Percentiles rank a stretch among this genome's conserved stretches.
These are phyloP conservation scores for Microbotryum silenes-acaulis DNA, from an alignment of 1,284 basidiomycete species.

Conservation along the genomic window DNA sequence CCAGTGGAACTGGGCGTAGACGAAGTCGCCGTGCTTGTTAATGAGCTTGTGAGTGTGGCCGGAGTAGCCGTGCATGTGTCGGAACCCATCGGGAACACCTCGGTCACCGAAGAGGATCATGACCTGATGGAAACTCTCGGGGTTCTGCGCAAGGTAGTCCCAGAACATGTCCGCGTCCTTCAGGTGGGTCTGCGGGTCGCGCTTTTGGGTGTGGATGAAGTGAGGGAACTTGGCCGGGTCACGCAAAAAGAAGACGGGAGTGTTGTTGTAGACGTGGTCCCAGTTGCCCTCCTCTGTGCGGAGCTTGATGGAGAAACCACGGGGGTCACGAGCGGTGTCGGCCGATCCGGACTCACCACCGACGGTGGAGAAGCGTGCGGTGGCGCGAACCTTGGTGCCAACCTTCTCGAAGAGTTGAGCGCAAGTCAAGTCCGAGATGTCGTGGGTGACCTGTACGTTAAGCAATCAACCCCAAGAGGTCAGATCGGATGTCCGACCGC, in stretches of 20 bases:
- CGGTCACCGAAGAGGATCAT: constrained; percentile 80
- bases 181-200: constrained; percentile 78
- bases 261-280: constrained; percentile 59
- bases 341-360: constrained; percentile 72
- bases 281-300: constrained; percentile 80
- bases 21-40: constrained; percentile 70
- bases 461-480: too few species aligned
- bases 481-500: too few species aligned
- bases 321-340: constrained; percentile 84
- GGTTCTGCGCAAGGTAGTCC: constrained; percentile 78
- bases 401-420: constrained; percentile 62
- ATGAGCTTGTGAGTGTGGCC: constrained; percentile 89
- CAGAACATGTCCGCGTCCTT: constrained; percentile 54
- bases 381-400: constrained; percentile 62
- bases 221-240: constrained; percentile 53
- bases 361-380: constrained; percentile 68
- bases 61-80: constrained; percentile 79
- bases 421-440: constrained; percentile 68
- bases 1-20: constrained; percentile 75
- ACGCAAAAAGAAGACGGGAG: constrained; percentile 40
- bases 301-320: constrained; percentile 87
- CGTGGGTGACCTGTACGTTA: constrained; percentile 51
- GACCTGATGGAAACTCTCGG: constrained; percentile 83
- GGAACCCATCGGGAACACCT: constrained; percentile 77
- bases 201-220: constrained; percentile 93